Conservation (phyloP, 148 eudicot genomes). For the Vaccinium vitisidaea region DNA sequence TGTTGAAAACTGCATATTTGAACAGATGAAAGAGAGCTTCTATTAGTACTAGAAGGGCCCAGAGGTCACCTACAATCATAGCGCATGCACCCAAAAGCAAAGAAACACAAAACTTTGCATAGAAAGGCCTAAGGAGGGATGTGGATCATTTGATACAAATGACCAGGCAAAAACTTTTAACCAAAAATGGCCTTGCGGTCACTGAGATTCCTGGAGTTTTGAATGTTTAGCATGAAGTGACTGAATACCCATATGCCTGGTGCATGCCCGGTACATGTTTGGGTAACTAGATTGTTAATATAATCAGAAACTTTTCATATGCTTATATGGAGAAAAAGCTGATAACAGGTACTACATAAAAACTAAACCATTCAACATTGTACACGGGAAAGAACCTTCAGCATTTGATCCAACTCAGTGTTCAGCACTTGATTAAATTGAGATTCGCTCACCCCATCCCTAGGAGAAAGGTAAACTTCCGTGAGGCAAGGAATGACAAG, state of each 20-base stretch:
- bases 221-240: background rate
- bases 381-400: conserved; percentile 50
- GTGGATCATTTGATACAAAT: background rate
- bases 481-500: background rate
- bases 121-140: background rate
- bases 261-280: background rate
- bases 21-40: background rate
- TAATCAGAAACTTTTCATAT: background rate
- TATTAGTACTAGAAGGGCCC: background rate
- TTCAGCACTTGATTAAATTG: conserved; percentile 80
- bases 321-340: background rate
- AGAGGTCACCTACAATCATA: conserved; percentile 11
- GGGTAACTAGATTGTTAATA: background rate
- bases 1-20: background rate
- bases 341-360: background rate
- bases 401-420: conserved; percentile 81
- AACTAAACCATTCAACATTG: background rate
- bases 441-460: conserved; percentile 91
- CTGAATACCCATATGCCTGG: background rate
- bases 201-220: background rate
- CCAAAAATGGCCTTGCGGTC: background rate
- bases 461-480: conserved; percentile 24
- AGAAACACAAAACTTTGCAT: background rate
- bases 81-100: background rate
- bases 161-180: background rate